These are phyloP conservation scores for Quercus cerris DNA, from an alignment of 306 rosid species.

Conservation along the genomic window DNA sequence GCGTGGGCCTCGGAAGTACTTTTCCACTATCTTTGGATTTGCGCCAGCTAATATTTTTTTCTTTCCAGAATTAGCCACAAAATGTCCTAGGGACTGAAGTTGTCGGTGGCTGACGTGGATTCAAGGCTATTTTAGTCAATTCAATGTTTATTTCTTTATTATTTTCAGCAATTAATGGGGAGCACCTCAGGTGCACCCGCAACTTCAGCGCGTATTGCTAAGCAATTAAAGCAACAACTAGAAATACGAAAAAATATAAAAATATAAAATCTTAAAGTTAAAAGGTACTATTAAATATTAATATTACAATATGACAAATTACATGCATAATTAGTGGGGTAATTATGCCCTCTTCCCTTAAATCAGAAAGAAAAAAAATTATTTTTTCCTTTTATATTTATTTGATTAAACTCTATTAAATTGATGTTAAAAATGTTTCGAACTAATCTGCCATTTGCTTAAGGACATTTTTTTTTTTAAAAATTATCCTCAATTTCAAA, in stretches of 20 bases:
- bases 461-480: too few relatives aligned
- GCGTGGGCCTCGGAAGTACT: background rate
- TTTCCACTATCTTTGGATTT: background rate
- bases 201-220: background rate
- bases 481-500: too few relatives aligned
- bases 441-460: too few relatives aligned
- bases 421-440: too few relatives aligned
- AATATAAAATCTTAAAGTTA: background rate
- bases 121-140: conserved; percentile 19
- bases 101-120: conserved; percentile 33
- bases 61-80: conserved; percentile 10
- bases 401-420: too few relatives aligned
- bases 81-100: background rate
- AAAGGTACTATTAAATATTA: too few relatives aligned
- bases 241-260: background rate
- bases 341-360: too few relatives aligned
- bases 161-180: background rate
- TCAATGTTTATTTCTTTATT: background rate
- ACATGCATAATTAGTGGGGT: too few relatives aligned
- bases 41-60: background rate
- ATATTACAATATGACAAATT: too few relatives aligned
- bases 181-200: background rate
- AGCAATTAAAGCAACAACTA: background rate
- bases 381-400: too few relatives aligned
- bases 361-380: too few relatives aligned